Percentiles rank a stretch among this genome's conserved stretches.
Conservation (phyloP, 2,329 filamentous ascomycete species). For the Helminthosporium solani region DNA sequence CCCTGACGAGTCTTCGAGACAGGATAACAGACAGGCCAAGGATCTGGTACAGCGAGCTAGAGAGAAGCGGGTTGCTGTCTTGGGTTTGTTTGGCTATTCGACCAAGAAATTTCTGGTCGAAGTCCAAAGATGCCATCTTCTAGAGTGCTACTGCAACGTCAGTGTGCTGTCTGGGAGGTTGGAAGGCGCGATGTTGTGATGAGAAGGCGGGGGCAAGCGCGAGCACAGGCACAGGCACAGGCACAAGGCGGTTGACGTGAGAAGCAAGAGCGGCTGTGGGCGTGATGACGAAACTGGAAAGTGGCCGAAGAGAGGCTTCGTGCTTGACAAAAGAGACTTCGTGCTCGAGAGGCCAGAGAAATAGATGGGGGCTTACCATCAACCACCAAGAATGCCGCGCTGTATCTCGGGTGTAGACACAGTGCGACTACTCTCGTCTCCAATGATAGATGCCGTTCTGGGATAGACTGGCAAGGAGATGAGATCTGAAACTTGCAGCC, state of each 20-base stretch:
- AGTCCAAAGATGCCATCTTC: slow-evolving; percentile 89
- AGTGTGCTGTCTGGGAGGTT: slow-evolving; percentile 5
- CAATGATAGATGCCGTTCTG: slow-evolving; percentile 27
- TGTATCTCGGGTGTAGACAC: slow-evolving; percentile 34
- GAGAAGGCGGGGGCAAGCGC: neutral
- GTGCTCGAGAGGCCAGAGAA: neutral
- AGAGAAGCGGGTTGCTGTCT: slow-evolving; percentile 74
- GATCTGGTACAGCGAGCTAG: slow-evolving; percentile 83
- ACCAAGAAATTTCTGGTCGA: slow-evolving; percentile 96
- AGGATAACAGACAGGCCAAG: slow-evolving; percentile 88
- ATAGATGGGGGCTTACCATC: slow-evolving; percentile 23
- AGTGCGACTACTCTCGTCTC: slow-evolving; percentile 34
- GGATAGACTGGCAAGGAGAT: slow-evolving; percentile 27
- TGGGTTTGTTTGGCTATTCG: slow-evolving; percentile 80
- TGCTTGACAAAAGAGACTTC: neutral
- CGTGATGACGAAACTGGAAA: neutral
- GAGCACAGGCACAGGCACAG: slow-evolving; percentile 1
- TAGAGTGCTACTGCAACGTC: slow-evolving; percentile 13
- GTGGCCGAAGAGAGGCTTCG: neutral
- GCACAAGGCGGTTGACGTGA: too few relatives aligned
- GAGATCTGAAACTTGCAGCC: slow-evolving; percentile 26
- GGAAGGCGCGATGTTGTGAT: slow-evolving; percentile 2
- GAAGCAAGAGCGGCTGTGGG: too few relatives aligned
- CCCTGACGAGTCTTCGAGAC: slow-evolving; percentile 77
- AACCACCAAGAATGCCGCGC: slow-evolving; percentile 36